Conservation (phyloP, 768 basidiomycete species). For the Tylopilus cervinicoccineus region DNA sequence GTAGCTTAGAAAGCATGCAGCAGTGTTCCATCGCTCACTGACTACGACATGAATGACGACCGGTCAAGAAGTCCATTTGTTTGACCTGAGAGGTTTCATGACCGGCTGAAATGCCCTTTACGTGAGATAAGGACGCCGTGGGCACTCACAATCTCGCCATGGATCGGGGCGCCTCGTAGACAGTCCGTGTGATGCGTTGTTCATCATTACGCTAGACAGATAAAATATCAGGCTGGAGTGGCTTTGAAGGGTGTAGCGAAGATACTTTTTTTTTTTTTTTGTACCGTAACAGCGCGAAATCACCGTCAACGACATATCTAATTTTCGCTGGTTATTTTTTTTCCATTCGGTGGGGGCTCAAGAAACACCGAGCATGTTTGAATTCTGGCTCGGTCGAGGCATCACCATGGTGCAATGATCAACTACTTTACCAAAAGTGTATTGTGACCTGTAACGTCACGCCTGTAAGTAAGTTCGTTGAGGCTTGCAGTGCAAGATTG, state of each 20-base stretch:
- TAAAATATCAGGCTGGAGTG: too few relatives aligned
- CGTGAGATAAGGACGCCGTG: too few relatives aligned
- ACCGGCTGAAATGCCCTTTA: too few relatives aligned
- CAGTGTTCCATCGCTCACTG: neutral
- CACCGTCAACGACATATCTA: too few relatives aligned
- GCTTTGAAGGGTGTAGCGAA: too few relatives aligned
- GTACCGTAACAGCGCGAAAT: neutral
- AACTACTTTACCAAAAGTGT: slow-evolving; percentile 32
- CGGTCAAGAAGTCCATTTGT: neutral
- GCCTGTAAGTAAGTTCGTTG: slow-evolving; percentile 35
- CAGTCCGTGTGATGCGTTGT: too few relatives aligned
- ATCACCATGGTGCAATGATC: slow-evolving; percentile 25
- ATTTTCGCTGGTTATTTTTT: neutral
- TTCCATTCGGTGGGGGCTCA: neutral
- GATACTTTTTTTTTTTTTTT: too few relatives aligned
- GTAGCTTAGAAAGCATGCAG: slow-evolving; percentile 20
- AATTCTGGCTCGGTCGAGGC: slow-evolving; percentile 9
- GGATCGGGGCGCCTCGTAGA: too few relatives aligned
- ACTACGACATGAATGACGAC: neutral
- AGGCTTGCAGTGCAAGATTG: slow-evolving; percentile 24
- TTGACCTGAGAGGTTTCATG: too few relatives aligned
- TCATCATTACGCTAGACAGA: too few relatives aligned
- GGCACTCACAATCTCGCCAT: too few relatives aligned
- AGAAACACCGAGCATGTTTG: too few relatives aligned
- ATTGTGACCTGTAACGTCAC: slow-evolving; percentile 36